Evolutionary conservation across 1,284 basidiomycete genomes (phyloP), one percentile per base, ranked within the genome.

Genomic region (Heterobasidion irregulare): DNA sequence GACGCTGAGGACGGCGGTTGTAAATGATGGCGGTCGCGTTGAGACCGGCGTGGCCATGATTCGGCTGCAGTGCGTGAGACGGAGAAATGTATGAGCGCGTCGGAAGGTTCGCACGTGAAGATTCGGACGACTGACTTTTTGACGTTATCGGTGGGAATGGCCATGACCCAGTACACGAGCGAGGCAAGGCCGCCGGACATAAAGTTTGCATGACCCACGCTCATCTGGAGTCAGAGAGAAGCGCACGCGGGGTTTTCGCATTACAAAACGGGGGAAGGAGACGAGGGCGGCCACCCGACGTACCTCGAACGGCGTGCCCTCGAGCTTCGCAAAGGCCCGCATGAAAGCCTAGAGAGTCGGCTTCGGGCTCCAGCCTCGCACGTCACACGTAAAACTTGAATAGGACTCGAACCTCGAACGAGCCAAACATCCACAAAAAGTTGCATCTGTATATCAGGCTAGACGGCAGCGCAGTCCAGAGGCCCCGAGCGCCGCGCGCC

Each of bases 121-220:
- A 6, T 5, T 5, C 4, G 53, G 54, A 52, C 26, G 50, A 65
- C 72, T 60, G 63, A 86, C 86, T 87, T 89, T 70, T 92, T 92
- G 58, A 89, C 72, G 62, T 86, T 87, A 67, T 92, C 89, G 33
- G 84, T 80, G 0, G 88, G 86, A 50, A 89, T 88, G 16, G 80
- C 86, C 70, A 84, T 80, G 16, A 78, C 70, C 84, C 84, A 86
- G 66, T 77, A 86, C 10, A 72, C 74, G 62, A 85, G 82, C 8
- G 82, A 77, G 26, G 71, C 79, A 36, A 86, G 69, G 6, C 86
- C 86, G 19, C 88, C 88, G 2, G 86, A 78, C 15, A 89, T 66
- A 65, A 90, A 89, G 59, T 84, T 89, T 6, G 85, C 78, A 9
- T 76, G 68, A 3, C 80, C 82, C 16, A 79, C 81, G 59, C 75